phyloP scores from a whole-genome alignment of 179 eudicot species.

The Beta lomatogona region DNA sequence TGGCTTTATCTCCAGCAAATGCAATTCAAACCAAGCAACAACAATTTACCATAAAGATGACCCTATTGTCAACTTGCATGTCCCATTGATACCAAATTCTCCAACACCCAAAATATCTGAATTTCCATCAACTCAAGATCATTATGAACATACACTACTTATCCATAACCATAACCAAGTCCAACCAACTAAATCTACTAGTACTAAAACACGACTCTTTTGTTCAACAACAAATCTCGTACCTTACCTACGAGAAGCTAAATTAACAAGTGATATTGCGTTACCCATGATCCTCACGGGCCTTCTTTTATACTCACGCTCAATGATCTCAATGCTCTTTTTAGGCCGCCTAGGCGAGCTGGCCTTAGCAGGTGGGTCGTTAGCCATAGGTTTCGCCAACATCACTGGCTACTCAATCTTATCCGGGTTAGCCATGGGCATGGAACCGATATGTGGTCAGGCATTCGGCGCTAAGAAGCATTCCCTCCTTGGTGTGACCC shows the following conservation, averaged over 20 bases:
- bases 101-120: slow-evolving; percentile 28
- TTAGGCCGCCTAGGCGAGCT: slow-evolving; percentile 52
- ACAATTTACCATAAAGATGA: not conserved
- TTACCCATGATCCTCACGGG: slow-evolving; percentile 46
- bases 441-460: slow-evolving; percentile 57
- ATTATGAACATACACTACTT: not conserved
- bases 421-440: slow-evolving; percentile 49
- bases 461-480: slow-evolving; percentile 44
- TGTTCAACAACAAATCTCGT: not conserved
- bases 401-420: slow-evolving; percentile 53
- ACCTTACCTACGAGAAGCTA: slow-evolving; percentile 22
- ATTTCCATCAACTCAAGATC: slow-evolving; percentile 16
- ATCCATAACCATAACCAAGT: not conserved
- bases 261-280: slow-evolving; percentile 24
- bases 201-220: not conserved
- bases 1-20: slow-evolving; percentile 30
- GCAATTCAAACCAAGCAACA: slow-evolving; percentile 26
- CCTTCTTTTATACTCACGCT: slow-evolving; percentile 43
- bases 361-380: slow-evolving; percentile 45
- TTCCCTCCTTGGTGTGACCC: slow-evolving; percentile 34
- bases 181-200: not conserved
- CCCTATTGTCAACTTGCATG: slow-evolving; percentile 1
- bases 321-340: slow-evolving; percentile 49
- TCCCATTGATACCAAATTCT: slow-evolving; percentile 31
- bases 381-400: slow-evolving; percentile 51